Evolutionary conservation across 768 basidiomycete species (phyloP).

Genomic region (Xerocomus spinulosus): DNA sequence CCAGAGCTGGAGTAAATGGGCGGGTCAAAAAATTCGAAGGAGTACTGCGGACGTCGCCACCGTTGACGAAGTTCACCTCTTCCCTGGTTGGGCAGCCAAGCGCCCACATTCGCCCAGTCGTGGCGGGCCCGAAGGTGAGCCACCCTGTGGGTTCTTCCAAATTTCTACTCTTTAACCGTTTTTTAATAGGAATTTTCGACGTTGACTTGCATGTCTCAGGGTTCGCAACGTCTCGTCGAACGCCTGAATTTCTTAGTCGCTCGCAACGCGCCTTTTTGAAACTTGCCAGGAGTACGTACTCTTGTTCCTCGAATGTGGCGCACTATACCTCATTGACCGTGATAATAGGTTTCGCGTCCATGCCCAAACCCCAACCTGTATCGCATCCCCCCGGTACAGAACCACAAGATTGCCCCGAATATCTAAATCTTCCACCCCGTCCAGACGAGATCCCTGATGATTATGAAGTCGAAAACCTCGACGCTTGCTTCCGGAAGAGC

Average conservation of each 20-base stretch:
- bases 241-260: constrained; percentile 58
- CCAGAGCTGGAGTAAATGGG: constrained; percentile 61
- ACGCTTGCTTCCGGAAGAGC: constrained; percentile 43
- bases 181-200: constrained; percentile 51
- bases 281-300: constrained; percentile 63
- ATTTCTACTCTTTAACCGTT: background rate
- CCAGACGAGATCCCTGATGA: constrained; percentile 60
- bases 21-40: constrained; percentile 49
- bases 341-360: constrained; percentile 59
- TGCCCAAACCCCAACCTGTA: constrained; percentile 53
- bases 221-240: constrained; percentile 58
- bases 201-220: constrained; percentile 75
- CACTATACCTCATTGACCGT: constrained; percentile 1
- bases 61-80: constrained; percentile 52
- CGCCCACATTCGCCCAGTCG: constrained; percentile 34
- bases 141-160: background rate
- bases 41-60: constrained; percentile 21
- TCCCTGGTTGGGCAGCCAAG: constrained; percentile 79
- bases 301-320: background rate
- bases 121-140: constrained; percentile 27
- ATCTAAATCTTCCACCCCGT: constrained; percentile 47
- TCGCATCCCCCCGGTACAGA: constrained; percentile 21
- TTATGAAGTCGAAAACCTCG: constrained; percentile 51
- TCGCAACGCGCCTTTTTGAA: constrained; percentile 73
- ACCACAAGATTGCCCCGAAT: constrained; percentile 25